Percentiles rank a stretch among this genome's conserved stretches.
phyloP scores from a whole-genome alignment of 75 land plant genomes.

The Larix kaempferi region DNA sequence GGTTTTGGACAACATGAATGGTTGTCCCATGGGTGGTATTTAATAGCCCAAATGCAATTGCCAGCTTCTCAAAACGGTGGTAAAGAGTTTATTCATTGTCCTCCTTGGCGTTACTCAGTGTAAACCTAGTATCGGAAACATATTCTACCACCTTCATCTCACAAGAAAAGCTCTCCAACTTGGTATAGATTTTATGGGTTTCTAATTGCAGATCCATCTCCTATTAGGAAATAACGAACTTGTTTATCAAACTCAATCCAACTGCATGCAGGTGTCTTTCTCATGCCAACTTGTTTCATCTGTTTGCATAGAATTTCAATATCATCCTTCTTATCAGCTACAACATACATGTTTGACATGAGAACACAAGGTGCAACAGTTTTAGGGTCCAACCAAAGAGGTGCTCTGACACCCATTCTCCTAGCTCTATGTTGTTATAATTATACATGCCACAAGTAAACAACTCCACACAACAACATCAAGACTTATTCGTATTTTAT shows the following conservation, averaged over 20 bases:
- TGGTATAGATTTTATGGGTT: neutral
- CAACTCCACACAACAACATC: neutral
- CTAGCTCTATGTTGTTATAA: neutral
- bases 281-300: neutral
- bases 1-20: neutral
- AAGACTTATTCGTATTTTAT: neutral
- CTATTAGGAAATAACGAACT: neutral
- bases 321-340: neutral
- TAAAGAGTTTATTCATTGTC: neutral
- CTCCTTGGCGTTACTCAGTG: neutral
- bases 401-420: neutral
- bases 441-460: neutral
- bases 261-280: neutral
- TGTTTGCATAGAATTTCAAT: neutral
- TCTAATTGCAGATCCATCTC: neutral
- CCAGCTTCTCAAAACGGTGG: neutral
- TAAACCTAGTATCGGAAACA: neutral
- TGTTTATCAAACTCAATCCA: neutral
- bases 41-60: neutral
- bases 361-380: neutral
- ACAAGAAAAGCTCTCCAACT: neutral
- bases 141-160: neutral
- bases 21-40: neutral
- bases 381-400: neutral
- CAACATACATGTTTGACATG: neutral